Conservation (phyloP, 129 eudicot genomes). For the Flaveria sonorensis region DNA sequence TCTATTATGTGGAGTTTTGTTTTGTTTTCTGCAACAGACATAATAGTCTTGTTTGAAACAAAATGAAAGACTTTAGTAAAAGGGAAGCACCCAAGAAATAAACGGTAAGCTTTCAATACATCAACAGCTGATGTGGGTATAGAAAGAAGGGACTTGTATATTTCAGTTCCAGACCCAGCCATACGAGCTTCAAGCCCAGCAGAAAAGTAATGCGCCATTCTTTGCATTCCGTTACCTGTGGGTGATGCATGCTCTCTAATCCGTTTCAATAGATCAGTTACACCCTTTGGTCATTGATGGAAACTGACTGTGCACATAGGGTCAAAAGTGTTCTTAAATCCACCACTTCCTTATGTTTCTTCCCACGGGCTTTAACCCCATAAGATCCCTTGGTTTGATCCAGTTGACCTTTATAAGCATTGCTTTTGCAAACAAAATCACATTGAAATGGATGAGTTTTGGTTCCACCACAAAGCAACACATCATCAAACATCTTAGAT, state of each 20-base stretch:
- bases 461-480: constrained; percentile 53
- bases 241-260: constrained; percentile 75
- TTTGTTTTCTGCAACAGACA: constrained; percentile 49
- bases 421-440: constrained; percentile 42
- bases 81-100: constrained; percentile 59
- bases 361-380: constrained; percentile 56
- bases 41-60: constrained; percentile 63
- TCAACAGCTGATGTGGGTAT: constrained; percentile 63
- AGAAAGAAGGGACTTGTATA: constrained; percentile 49
- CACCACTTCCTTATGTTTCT: constrained; percentile 55
- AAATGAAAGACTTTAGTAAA: constrained; percentile 58
- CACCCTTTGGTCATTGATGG: constrained; percentile 61
- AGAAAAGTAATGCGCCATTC: constrained; percentile 79
- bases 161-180: constrained; percentile 77
- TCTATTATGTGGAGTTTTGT: constrained; percentile 65
- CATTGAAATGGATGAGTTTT: constrained; percentile 43
- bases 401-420: constrained; percentile 3
- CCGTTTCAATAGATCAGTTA: constrained; percentile 55
- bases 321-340: constrained; percentile 70
- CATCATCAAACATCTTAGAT: constrained; percentile 61
- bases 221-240: constrained; percentile 82
- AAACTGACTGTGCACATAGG: constrained; percentile 80
- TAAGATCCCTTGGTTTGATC: constrained; percentile 22
- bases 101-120: constrained; percentile 67
- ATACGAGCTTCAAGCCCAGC: constrained; percentile 79